Evolutionary conservation across 768 basidiomycete species (phyloP).

Genomic region (Steccherinum ochraceum): DNA sequence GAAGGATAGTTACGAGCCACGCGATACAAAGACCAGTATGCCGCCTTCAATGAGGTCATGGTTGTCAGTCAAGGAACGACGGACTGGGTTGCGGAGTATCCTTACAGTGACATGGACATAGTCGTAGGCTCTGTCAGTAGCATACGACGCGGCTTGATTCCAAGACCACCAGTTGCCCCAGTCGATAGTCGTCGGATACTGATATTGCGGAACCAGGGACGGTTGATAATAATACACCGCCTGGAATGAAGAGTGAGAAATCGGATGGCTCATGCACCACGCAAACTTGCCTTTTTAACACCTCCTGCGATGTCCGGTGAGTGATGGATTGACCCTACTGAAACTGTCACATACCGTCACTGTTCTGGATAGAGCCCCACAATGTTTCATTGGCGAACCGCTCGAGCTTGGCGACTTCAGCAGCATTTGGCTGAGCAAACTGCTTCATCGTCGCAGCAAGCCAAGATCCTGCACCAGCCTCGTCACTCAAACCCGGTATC

Average conservation of each 20-base stretch:
- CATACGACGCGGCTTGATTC: constrained; percentile 42
- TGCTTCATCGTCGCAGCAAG: constrained; percentile 52
- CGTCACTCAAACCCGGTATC: constrained; percentile 56
- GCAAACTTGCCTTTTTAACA: constrained; percentile 41
- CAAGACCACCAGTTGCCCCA: constrained; percentile 57
- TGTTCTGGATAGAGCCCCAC: constrained; percentile 46
- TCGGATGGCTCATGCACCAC: neutral
- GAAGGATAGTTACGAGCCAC: constrained; percentile 51
- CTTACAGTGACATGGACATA: constrained; percentile 25
- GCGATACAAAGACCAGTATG: constrained; percentile 53
- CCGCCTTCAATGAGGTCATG: constrained; percentile 12
- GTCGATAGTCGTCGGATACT: constrained; percentile 39
- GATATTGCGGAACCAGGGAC: constrained; percentile 35
- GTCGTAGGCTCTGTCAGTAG: constrained; percentile 47
- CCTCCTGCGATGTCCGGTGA: constrained; percentile 28
- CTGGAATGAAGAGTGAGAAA: constrained; percentile 17
- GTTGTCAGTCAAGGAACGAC: neutral
- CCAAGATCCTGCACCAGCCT: constrained; percentile 57
- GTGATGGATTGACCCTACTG: neutral
- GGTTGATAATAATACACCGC: constrained; percentile 50
- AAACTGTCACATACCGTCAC: constrained; percentile 28
- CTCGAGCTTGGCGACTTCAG: constrained; percentile 48
- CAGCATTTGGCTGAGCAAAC: constrained; percentile 45
- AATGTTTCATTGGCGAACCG: constrained; percentile 39
- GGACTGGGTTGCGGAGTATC: neutral